These are phyloP conservation scores for Wallemia hederae DNA, from an alignment of 1,284 basidiomycete genomes.

Conservation along the genomic window DNA sequence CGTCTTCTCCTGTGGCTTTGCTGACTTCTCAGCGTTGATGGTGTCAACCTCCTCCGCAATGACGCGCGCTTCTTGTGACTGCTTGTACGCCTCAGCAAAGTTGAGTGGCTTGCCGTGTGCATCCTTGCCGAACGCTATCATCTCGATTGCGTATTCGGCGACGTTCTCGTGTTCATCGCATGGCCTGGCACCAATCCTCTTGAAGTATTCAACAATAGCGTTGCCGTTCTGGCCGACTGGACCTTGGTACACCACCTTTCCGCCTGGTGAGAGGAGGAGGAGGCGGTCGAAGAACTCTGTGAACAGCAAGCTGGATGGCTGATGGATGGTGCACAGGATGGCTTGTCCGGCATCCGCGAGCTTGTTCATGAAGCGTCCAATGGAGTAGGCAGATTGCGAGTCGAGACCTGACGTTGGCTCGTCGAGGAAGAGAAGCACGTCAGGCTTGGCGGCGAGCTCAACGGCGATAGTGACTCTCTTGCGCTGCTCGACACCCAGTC, in stretches of 20 bases:
- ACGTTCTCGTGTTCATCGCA: not conserved
- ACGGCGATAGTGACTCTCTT: constrained; percentile 59
- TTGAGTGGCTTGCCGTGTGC: not conserved
- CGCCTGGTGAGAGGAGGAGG: constrained; percentile 11
- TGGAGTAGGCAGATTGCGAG: constrained; percentile 10
- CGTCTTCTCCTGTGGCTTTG: not conserved
- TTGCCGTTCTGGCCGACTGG: constrained; percentile 8
- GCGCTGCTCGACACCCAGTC: constrained; percentile 31
- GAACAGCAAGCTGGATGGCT: constrained; percentile 11
- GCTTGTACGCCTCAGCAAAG: not conserved
- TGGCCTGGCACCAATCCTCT: not conserved
- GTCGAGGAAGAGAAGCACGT: constrained; percentile 12
- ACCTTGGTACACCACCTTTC: constrained; percentile 10
- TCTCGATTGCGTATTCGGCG: not conserved
- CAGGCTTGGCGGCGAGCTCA: constrained; percentile 36
- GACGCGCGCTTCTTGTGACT: not conserved
- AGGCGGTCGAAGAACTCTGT: constrained; percentile 9
- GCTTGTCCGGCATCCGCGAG: constrained; percentile 13
- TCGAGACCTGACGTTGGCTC: constrained; percentile 9
- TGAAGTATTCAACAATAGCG: not conserved
- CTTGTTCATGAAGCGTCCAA: constrained; percentile 14
- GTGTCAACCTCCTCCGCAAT: not conserved
- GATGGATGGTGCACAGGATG: constrained; percentile 17
- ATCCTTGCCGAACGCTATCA: not conserved
- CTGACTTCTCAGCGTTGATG: not conserved